Conservation (phyloP, 2,329 filamentous ascomycete species). For the Corniculantispora saksenae region DNA sequence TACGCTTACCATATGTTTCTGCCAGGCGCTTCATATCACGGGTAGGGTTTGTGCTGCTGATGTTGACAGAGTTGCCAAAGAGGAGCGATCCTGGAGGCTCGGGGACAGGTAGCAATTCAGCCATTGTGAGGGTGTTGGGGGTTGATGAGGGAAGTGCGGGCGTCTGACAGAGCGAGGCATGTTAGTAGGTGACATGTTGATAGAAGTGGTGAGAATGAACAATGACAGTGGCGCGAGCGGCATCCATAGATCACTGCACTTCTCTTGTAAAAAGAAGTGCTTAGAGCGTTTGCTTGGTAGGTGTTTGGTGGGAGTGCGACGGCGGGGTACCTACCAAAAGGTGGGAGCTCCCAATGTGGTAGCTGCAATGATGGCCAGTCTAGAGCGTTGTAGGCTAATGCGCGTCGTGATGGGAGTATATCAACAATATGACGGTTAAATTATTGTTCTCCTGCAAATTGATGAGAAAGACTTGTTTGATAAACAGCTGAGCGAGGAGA, state of each 20-base stretch:
- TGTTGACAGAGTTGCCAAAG: constrained; percentile 64
- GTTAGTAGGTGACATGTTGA: background rate
- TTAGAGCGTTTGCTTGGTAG: background rate
- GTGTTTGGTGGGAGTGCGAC: background rate
- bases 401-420: no score
- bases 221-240: background rate
- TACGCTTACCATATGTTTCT: constrained; percentile 62
- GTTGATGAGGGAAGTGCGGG: background rate
- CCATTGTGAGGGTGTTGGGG: constrained; percentile 28
- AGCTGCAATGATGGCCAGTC: background rate
- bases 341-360: background rate
- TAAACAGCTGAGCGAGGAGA: background rate
- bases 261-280: background rate
- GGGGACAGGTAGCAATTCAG: constrained; percentile 54
- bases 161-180: background rate
- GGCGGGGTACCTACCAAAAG: constrained; percentile 3
- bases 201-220: background rate
- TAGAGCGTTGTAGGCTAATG: background rate
- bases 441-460: background rate
- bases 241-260: no score
- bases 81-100: constrained; percentile 64
- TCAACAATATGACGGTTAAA: background rate
- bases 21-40: constrained; percentile 58
- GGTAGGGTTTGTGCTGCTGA: constrained; percentile 57
- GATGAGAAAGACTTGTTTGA: background rate